A percentile compares a stretch with the other conserved stretches of the same genome.
Conservation (phyloP, 495 filamentous ascomycete genomes). For the Darksidea phi region DNA sequence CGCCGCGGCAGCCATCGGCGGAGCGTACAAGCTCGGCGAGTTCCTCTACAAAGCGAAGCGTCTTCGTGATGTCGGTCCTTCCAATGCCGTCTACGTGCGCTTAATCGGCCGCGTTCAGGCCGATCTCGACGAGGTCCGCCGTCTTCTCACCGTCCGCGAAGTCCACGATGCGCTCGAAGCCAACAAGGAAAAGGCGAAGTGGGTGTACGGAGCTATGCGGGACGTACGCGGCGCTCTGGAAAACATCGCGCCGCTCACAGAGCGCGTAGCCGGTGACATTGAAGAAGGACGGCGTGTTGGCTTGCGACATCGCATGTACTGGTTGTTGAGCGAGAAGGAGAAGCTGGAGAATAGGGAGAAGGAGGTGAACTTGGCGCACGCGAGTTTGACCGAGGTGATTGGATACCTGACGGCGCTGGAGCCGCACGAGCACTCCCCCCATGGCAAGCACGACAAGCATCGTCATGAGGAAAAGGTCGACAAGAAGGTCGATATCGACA, state of each 20-base stretch:
- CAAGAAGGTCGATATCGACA: conserved; percentile 24
- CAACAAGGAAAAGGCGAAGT: conserved; percentile 25
- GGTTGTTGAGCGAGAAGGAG: conserved; percentile 33
- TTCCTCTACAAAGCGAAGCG: conserved; percentile 30
- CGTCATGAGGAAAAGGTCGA: not conserved
- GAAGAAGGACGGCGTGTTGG: conserved; percentile 24
- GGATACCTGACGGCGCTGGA: conserved; percentile 26
- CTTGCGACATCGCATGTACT: conserved; percentile 20
- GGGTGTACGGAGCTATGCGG: conserved; percentile 29
- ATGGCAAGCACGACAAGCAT: not conserved
- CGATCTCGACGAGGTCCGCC: conserved; percentile 34
- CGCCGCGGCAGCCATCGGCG: conserved; percentile 22
- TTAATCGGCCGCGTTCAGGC: conserved; percentile 26
- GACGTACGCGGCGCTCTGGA: conserved; percentile 30
- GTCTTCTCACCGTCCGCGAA: conserved; percentile 28
- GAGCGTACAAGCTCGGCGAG: conserved; percentile 31
- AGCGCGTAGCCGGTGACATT: conserved; percentile 24
- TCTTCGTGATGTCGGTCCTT: conserved; percentile 24
- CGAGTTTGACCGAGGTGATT: conserved; percentile 28
- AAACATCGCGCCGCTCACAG: conserved; percentile 28
- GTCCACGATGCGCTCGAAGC: conserved; percentile 21
- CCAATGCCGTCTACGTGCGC: conserved; percentile 31
- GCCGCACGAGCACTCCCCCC: conserved; percentile 6
- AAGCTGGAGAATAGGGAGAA: conserved; percentile 32
- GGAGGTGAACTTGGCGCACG: conserved; percentile 22